Evolutionary conservation across 2,329 filamentous ascomycete genomes (phyloP).

Genomic region (Tolypocladium nubicola): DNA sequence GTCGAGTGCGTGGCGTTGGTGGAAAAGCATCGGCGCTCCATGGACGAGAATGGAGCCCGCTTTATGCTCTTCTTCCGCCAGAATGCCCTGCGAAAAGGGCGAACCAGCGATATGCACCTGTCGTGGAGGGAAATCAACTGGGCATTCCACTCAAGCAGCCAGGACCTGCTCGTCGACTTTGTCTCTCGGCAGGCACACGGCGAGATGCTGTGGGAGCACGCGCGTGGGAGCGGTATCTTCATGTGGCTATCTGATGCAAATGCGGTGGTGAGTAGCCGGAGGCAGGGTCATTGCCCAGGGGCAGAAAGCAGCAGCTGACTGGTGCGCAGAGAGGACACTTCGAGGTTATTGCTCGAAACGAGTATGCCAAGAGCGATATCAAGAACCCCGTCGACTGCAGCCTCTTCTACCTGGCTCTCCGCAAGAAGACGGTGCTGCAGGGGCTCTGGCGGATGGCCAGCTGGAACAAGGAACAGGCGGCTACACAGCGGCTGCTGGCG

Average conservation of each 20-base stretch:
- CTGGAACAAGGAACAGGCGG: constrained; percentile 76
- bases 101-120: constrained; percentile 54
- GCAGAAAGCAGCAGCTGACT: constrained; percentile 4
- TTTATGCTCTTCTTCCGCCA: constrained; percentile 85
- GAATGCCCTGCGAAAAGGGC: constrained; percentile 58
- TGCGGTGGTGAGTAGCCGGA: constrained; percentile 52
- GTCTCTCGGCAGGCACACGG: constrained; percentile 71
- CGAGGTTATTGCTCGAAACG: constrained; percentile 81
- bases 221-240: constrained; percentile 78
- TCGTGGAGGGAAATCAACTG: constrained; percentile 74
- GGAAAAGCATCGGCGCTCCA: constrained; percentile 75
- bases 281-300: background rate
- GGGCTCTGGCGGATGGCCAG: constrained; percentile 91
- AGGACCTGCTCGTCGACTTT: constrained; percentile 82
- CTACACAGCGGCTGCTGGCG: constrained; percentile 69
- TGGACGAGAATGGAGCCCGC: constrained; percentile 81
- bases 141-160: constrained; percentile 75
- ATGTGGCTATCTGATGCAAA: constrained; percentile 82
- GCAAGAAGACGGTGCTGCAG: constrained; percentile 82
- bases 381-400: constrained; percentile 89
- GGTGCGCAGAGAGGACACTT: constrained; percentile 50
- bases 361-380: constrained; percentile 79
- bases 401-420: constrained; percentile 81
- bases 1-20: constrained; percentile 76
- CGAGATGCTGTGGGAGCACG: constrained; percentile 74